Evolutionary conservation across 345 rosid genomes (phyloP), one percentile per base, ranked within the genome.

Genomic region (Salix caprea): DNA sequence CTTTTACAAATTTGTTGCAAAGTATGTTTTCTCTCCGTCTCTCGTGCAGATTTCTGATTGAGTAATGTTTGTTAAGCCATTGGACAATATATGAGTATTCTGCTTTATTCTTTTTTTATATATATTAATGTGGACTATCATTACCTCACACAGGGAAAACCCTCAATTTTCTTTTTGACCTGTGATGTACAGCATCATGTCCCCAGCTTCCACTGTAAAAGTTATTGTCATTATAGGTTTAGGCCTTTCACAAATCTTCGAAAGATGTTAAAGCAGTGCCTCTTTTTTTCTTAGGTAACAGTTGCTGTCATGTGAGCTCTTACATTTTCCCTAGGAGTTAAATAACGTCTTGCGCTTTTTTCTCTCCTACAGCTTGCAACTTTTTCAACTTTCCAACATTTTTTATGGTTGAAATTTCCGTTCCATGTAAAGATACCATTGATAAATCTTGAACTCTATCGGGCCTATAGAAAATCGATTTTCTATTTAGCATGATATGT

Each of bases 1-100:
- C 71, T 91, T 90, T 72, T 93, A 90, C 76, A 87, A 88, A 72
- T 93, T 95, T 69, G 85, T 95, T 64, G 92, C 90, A 10, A 77
- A 78, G 97, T 93, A 87, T 81, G 81, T 62, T 75, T 68, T 46
- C 76, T 82, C 16, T 66, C 73, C 60, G 61, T 77, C 76, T 42
- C 48, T 60, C 8, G 23, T 69, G 10, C 30, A 39, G 39, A 52
- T 39, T 76, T 30, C 42, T 76, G 50, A 60, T 10, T 32, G n/a
- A 15, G 19, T 32, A 36, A 34, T 15, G n/a, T 23, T 56, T 54
- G 39, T 3, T 5, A 5, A 26, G 32, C n/a, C 40, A 60, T 72
- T 26, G 26, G 23, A 21, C 62, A 58, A 34, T 2, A 36, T 44
- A 66, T 23, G 18, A 71, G 23, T 30, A 77, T 23, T 54, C 28